phyloP scores from a whole-genome alignment of 345 rosid genomes.

The Eucalyptus coolabah region DNA sequence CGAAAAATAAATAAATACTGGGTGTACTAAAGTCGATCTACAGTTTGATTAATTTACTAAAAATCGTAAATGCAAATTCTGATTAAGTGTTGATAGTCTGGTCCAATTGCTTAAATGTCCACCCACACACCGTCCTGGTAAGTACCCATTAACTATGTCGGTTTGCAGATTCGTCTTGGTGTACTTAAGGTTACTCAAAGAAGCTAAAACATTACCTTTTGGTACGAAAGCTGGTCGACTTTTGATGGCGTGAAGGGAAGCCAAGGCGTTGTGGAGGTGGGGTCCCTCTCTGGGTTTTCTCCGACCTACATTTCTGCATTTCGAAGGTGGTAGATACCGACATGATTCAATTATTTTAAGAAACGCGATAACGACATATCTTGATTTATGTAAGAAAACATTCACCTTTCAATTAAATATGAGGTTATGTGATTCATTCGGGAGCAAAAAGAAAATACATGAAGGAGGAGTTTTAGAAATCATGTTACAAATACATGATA shows the following conservation, averaged over 20 bases:
- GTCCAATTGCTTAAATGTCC: background rate
- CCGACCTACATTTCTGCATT: background rate
- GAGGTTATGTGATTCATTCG: background rate
- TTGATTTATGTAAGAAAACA: background rate
- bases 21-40: background rate
- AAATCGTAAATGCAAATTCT: background rate
- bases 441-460: background rate
- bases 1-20: background rate
- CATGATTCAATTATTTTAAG: background rate
- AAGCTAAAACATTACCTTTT: background rate
- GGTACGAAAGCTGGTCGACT: background rate
- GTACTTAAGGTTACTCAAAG: background rate
- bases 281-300: background rate
- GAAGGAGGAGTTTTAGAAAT: background rate
- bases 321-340: background rate
- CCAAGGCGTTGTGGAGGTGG: background rate
- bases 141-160: background rate
- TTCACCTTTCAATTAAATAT: background rate
- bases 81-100: background rate
- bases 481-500: background rate
- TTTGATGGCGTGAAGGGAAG: background rate
- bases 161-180: background rate
- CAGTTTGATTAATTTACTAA: background rate
- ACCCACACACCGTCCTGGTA: background rate
- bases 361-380: background rate